These are phyloP conservation scores for Populus trichocarpa DNA, from an alignment of 441 rosid species.

Conservation along the genomic window DNA sequence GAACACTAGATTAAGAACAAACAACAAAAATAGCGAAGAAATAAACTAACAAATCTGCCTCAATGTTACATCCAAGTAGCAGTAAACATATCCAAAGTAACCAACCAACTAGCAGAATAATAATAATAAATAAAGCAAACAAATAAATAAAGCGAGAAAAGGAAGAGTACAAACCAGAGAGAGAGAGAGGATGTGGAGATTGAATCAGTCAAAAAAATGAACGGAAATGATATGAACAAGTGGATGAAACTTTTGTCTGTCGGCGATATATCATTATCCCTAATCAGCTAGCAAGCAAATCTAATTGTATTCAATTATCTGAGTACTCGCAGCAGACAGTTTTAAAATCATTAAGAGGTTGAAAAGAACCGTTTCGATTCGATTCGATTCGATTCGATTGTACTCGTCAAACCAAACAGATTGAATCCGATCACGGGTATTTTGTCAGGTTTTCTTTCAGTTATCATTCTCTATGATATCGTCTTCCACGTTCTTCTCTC, in stretches of 20 bases:
- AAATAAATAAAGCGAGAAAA: neutral
- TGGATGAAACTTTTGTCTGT: neutral
- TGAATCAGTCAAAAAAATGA: neutral
- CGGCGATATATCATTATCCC: neutral
- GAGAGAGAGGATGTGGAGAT: neutral
- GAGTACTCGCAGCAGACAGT: neutral
- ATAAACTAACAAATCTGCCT: neutral
- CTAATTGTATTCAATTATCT: neutral
- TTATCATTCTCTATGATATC: neutral
- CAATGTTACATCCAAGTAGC: neutral
- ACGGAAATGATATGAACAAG: neutral
- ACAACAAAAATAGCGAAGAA: neutral
- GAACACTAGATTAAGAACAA: neutral
- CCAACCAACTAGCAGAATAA: neutral
- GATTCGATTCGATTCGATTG: neutral
- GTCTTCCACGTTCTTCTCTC: neutral
- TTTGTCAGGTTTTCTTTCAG: neutral
- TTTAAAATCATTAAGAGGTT: neutral
- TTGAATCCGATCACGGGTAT: neutral
- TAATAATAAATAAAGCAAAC: neutral
- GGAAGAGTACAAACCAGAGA: neutral
- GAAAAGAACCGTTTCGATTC: slow-evolving; percentile 7
- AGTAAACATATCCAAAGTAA: neutral
- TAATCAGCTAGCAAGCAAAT: neutral
- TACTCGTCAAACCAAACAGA: neutral